phyloP scores from a whole-genome alignment of 768 basidiomycete genomes.

The Artomyces pyxidatus region DNA sequence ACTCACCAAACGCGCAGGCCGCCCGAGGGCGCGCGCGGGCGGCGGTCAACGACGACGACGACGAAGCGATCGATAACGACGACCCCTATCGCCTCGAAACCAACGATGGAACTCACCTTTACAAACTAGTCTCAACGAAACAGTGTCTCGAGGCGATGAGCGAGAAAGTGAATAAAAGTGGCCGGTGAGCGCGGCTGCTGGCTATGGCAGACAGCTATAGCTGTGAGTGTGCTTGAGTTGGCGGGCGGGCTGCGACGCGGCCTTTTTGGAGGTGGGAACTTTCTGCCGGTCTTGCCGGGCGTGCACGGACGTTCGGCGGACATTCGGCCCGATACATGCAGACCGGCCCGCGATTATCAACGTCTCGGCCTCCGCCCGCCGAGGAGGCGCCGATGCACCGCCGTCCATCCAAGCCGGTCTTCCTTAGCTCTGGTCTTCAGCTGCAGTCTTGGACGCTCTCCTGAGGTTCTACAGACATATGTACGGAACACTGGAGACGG shows the following conservation, averaged over 20 bases:
- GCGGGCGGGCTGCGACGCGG: neutral
- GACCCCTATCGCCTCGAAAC: neutral
- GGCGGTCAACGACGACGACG: slow-evolving; percentile 10
- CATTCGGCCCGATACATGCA: neutral
- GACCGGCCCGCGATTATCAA: no score
- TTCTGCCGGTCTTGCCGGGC: neutral
- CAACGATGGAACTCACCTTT: slow-evolving; percentile 5
- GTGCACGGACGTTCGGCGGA: neutral
- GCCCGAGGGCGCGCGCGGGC: slow-evolving; percentile 1
- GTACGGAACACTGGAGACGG: no score
- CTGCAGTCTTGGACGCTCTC: no score
- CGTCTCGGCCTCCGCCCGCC: no score
- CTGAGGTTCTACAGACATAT: no score
- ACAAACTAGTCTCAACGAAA: neutral
- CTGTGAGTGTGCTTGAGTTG: neutral
- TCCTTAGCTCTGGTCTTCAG: no score
- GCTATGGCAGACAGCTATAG: neutral
- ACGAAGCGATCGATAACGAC: slow-evolving; percentile 6
- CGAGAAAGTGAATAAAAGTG: neutral
- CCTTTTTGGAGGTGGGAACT: neutral
- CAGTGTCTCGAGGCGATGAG: slow-evolving; percentile 7
- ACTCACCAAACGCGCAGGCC: neutral
- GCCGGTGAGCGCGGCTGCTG: neutral
- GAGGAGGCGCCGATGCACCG: no score
- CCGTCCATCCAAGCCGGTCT: no score